Evolutionary conservation across 2,329 filamentous ascomycete genomes (phyloP).

Genomic region (Exserohilum rostratum): DNA sequence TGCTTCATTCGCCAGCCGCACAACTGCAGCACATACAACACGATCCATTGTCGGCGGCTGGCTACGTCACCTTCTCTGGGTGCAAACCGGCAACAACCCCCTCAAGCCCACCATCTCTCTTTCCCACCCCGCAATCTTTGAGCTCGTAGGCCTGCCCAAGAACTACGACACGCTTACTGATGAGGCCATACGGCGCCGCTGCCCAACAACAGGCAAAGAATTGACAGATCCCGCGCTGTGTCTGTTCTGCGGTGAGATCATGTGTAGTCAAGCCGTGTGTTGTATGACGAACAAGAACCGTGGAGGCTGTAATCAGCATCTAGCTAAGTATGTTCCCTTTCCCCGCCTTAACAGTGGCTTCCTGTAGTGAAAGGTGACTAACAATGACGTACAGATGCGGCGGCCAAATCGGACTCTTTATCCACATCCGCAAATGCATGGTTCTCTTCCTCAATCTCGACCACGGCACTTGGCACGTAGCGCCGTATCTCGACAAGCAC

Average conservation of each 20-base stretch:
- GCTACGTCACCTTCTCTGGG: constrained; percentile 68
- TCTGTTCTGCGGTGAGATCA: constrained; percentile 94
- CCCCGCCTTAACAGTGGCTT: constrained; percentile 23
- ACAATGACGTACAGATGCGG: constrained; percentile 69
- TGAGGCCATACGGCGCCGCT: constrained; percentile 81
- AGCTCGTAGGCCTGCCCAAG: constrained; percentile 88
- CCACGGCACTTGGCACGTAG: constrained; percentile 82
- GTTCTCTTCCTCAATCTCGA: constrained; percentile 83
- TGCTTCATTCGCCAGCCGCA: constrained; percentile 55
- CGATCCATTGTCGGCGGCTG: constrained; percentile 68
- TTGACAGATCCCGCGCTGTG: constrained; percentile 90
- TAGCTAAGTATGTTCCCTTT: constrained; percentile 70
- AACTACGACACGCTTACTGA: constrained; percentile 93
- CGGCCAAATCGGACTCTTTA: constrained; percentile 86
- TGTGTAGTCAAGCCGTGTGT: constrained; percentile 92
- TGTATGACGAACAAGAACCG: constrained; percentile 71
- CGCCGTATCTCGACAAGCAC: constrained; percentile 94
- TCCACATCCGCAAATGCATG: constrained; percentile 96
- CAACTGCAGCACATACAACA: constrained; percentile 45
- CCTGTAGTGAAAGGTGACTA: background rate
- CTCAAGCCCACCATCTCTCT: constrained; percentile 56
- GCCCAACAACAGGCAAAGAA: constrained; percentile 89
- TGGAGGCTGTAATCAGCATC: constrained; percentile 80
- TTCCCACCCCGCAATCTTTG: constrained; percentile 89
- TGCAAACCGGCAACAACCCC: constrained; percentile 47